Evolutionary conservation across 331 rosid genomes (phyloP).

Genomic region (Prunus yedoensis): DNA sequence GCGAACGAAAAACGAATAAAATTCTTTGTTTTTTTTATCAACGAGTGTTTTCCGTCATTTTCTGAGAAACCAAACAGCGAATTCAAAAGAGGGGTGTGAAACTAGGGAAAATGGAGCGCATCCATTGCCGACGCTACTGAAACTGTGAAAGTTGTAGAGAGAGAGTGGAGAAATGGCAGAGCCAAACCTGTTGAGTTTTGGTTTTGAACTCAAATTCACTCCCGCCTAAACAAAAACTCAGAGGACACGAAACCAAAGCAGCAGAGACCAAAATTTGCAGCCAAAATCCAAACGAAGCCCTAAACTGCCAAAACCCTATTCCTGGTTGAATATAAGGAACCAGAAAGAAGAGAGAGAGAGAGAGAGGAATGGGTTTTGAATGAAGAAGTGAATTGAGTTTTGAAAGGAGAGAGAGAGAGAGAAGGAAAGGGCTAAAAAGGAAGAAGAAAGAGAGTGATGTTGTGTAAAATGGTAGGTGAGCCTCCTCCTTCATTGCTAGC

Average conservation of each 20-base stretch:
- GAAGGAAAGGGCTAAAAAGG: slow-evolving; percentile 38
- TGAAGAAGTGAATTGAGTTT: slow-evolving; percentile 8
- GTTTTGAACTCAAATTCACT: slow-evolving; percentile 3
- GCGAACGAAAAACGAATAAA: not conserved
- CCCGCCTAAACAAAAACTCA: slow-evolving; percentile 11
- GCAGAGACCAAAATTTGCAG: no score
- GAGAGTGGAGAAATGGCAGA: slow-evolving; percentile 26
- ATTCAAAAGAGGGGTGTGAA: not conserved
- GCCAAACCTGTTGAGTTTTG: slow-evolving; percentile 39
- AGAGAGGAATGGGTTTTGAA: not conserved
- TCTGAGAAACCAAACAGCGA: slow-evolving; percentile 14
- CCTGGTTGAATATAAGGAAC: not conserved
- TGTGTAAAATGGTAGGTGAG: slow-evolving; percentile 76
- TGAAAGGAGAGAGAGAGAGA: slow-evolving; percentile 18
- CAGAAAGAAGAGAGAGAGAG: not conserved
- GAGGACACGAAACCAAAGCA: no score
- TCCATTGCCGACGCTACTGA: not conserved
- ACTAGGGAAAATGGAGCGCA: not conserved
- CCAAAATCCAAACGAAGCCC: not conserved
- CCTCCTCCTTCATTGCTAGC: slow-evolving; percentile 93
- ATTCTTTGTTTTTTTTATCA: not conserved
- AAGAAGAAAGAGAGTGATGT: slow-evolving; percentile 25
- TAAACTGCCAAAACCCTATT: slow-evolving; percentile 5
- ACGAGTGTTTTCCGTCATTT: not conserved
- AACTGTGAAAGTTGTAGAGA: not conserved